These are phyloP conservation scores for Pleurotus tuoliensis DNA, from an alignment of 768 basidiomycete species.

Conservation along the genomic window DNA sequence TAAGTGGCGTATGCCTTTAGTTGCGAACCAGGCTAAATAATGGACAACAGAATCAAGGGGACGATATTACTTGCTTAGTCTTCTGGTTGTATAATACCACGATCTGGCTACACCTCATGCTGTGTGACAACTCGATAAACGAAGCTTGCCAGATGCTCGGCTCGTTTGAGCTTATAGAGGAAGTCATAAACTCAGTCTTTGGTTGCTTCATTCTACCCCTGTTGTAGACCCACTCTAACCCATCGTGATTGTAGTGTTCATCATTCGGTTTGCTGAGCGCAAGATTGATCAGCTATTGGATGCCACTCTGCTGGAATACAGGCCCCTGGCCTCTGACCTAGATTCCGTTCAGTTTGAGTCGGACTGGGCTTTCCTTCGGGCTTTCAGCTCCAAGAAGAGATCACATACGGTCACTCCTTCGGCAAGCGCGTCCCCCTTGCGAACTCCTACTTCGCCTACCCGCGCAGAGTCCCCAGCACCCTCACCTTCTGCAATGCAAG, in stretches of 20 bases:
- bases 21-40: conserved; percentile 9
- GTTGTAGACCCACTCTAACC: neutral
- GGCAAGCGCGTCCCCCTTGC: conserved; percentile 27
- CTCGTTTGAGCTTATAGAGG: conserved; percentile 82
- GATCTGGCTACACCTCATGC: conserved; percentile 86
- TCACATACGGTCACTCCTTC: conserved; percentile 22
- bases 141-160: conserved; percentile 81
- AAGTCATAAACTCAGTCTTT: conserved; percentile 92
- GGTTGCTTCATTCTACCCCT: conserved; percentile 42
- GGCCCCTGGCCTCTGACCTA: conserved; percentile 72
- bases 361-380: conserved; percentile 89
- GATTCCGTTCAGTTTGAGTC: conserved; percentile 90
- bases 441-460: conserved; percentile 45
- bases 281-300: conserved; percentile 87
- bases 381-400: conserved; percentile 66
- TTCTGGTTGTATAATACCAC: conserved; percentile 97
- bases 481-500: conserved; percentile 30
- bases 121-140: conserved; percentile 76
- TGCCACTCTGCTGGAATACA: conserved; percentile 75
- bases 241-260: conserved; percentile 62
- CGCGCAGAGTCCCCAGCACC: conserved; percentile 49
- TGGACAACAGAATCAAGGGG: conserved; percentile 60
- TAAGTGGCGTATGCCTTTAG: conserved; percentile 36
- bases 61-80: conserved; percentile 80
- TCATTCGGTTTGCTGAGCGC: conserved; percentile 89